These are phyloP conservation scores for Cyberlindnera suaveolens DNA, from an alignment of 805 yeast species.

Conservation along the genomic window DNA sequence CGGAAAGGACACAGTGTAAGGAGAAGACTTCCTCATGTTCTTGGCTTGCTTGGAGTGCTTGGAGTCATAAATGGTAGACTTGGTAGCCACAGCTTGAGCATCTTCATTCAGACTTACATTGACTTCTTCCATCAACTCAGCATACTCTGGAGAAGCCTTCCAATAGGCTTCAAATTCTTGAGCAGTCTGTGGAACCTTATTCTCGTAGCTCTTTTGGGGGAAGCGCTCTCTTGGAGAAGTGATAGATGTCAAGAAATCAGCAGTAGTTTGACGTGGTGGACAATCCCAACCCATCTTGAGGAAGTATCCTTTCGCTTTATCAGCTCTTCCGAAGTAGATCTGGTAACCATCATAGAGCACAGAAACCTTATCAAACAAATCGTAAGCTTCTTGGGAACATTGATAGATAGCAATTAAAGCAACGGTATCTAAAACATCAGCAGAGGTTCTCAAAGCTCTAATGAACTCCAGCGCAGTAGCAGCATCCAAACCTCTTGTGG, in stretches of 20 bases:
- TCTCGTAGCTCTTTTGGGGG: slow-evolving; percentile 35
- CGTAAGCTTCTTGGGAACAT: slow-evolving; percentile 50
- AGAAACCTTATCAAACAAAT: slow-evolving; percentile 46
- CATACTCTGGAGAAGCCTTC: slow-evolving; percentile 39
- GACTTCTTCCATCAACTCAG: slow-evolving; percentile 5
- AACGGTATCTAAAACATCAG: slow-evolving; percentile 41
- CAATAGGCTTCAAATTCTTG: slow-evolving; percentile 46
- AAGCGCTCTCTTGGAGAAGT: slow-evolving; percentile 49
- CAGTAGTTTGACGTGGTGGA: slow-evolving; percentile 53
- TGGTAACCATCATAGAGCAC: slow-evolving; percentile 53
- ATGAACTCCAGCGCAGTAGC: slow-evolving; percentile 56
- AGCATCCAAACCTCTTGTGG: slow-evolving; percentile 62
- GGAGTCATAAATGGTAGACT: slow-evolving; percentile 29
- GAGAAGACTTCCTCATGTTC: slow-evolving; percentile 37
- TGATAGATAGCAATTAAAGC: slow-evolving; percentile 59
- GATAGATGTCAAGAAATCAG: slow-evolving; percentile 50
- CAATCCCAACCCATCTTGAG: slow-evolving; percentile 49
- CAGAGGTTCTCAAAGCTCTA: slow-evolving; percentile 45
- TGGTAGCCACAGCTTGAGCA: not conserved
- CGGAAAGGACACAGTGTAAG: slow-evolving; percentile 44
- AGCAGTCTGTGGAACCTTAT: slow-evolving; percentile 46
- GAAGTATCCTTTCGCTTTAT: slow-evolving; percentile 42
- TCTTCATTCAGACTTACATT: not conserved
- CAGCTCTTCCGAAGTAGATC: slow-evolving; percentile 44
- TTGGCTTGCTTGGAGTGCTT: slow-evolving; percentile 49